Evolutionary conservation across 768 basidiomycete genomes (phyloP), one percentile per base, ranked within the genome.

Genomic region (Pleurotus eryngii): DNA sequence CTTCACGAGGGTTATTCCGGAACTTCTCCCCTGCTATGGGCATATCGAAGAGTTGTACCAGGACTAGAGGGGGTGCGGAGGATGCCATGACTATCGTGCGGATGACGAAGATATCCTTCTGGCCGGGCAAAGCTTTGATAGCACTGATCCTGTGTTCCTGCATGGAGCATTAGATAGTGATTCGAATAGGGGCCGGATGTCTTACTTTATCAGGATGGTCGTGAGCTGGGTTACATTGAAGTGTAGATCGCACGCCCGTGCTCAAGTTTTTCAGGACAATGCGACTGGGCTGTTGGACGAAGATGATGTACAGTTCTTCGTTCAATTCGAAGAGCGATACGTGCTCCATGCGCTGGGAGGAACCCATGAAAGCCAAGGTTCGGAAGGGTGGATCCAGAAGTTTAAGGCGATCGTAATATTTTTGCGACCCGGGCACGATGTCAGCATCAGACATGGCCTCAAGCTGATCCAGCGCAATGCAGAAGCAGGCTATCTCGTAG

Each of bases 81-180:
- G 5, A 43, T 56, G 63, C 60, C 38, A 65, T 63, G 40, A 63
- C 65, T 47, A 79, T 60, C 3, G 72, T 70, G 37, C 85, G 82
- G 46, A 84, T 72, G 53, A 84, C 71, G 18, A 86, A 69, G 11
- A 86, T 67, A 53, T 81, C 74, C 7, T 71, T 68, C 64, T 86
- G 84, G 12, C 70, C 67, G 2, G 83, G 82, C 37, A 84, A 64
- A 22, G 80, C 73, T 27, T 82, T 78, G 49, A 83, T 68, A n/a
- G 76, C 79, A 55, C 74, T 76, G 58, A 87, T 80, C 20, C 70
- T 69, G 62, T 83, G 79, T 24, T 70, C 68, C 82, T 83, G 54
- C 20, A 20, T 62, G 49, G 11, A 26, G 22, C 37, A 42, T 60
- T 20, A 58, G 54, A 4, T 39, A 11, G 15, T 35, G 17, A 40